Percentiles rank a stretch among this genome's conserved stretches.
These are phyloP conservation scores for Exophiala bonariae DNA, from an alignment of 2,329 filamentous ascomycete species.

Conservation along the genomic window DNA sequence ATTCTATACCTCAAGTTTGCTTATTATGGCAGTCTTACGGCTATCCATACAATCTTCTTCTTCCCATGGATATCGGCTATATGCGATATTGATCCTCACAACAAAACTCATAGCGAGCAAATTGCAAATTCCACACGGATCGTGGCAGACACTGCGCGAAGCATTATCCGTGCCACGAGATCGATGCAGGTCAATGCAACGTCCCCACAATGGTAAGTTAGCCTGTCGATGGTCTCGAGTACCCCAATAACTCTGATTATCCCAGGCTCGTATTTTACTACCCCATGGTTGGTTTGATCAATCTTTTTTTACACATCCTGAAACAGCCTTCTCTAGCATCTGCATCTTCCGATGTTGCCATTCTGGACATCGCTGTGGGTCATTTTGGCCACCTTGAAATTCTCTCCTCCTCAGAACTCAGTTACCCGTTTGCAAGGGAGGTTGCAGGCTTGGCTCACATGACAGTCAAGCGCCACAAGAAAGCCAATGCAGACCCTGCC, in stretches of 20 bases:
- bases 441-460: neutral
- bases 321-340: neutral
- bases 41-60: too few relatives aligned
- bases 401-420: slow-evolving; percentile 1
- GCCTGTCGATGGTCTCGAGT: too few relatives aligned
- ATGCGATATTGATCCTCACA: neutral
- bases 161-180: slow-evolving; percentile 3
- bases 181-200: slow-evolving; percentile 2
- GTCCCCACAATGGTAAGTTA: neutral
- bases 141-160: slow-evolving; percentile 3
- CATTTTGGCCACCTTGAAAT: slow-evolving; percentile 10
- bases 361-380: slow-evolving; percentile 7
- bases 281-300: slow-evolving; percentile 10
- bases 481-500: too few relatives aligned
- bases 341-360: slow-evolving; percentile 1
- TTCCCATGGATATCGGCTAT: too few relatives aligned
- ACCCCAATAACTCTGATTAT: neutral
- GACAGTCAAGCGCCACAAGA: neutral
- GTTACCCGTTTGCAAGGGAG: slow-evolving; percentile 7
- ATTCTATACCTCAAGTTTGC: neutral
- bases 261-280: slow-evolving; percentile 9
- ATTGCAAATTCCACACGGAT: neutral
- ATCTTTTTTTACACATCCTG: slow-evolving; percentile 9
- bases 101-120: neutral
- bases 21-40: too few relatives aligned